Evolutionary conservation across 371 early-diverging fungal genomes (phyloP), one percentile per base, ranked within the genome.

Genomic region (Dipsacomyces acuminosporus): DNA sequence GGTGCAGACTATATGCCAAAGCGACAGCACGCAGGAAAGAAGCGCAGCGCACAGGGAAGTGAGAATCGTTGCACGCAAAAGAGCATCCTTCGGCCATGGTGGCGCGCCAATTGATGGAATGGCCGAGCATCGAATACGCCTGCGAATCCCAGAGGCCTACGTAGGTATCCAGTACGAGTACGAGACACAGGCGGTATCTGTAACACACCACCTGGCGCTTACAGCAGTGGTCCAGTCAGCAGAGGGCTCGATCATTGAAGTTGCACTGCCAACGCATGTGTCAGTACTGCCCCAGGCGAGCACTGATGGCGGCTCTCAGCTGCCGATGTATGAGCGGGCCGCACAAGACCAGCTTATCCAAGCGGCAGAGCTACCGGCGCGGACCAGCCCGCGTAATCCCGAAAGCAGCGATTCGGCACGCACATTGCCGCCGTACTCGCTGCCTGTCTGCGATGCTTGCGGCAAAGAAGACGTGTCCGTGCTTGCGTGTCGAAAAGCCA

Each of bases 381-480:
- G 36, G 36, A n/a, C 48, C 48, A 48, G 48, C n/a, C 23, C 2
- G 34, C 22, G 30, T n/a, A n/a, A 22, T 34, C 36, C 15, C 8
- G 23, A 6, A n/a, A 48, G 48, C 48, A 23, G 22, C 22, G 17
- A 22, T 20, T 18, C 48, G 15, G 34, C 48, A 8, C 48, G 23
- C n/a, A 33, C 13, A 1, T 40, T 54, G 45, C 54, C 54, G 19
- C 46, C 54, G 4, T 54, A 54, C 24, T 54, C 54, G 30, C 30
- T 54, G 11, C 54, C 54, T 4, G 47, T 54, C 15, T 54, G 54
- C n/a, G 38, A 25, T 35, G 45, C 54, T 14, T 54, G 54, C 20
- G 54, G 54, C 40, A 54, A 54, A 33, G 54, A 54, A 25, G 54
- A 54, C 38, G 21, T 54, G 13, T 54, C 54, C 7, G 54, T 54